These are phyloP conservation scores for Achaetomium macrosporum DNA, from an alignment of 2,329 filamentous ascomycete genomes.

Conservation along the genomic window DNA sequence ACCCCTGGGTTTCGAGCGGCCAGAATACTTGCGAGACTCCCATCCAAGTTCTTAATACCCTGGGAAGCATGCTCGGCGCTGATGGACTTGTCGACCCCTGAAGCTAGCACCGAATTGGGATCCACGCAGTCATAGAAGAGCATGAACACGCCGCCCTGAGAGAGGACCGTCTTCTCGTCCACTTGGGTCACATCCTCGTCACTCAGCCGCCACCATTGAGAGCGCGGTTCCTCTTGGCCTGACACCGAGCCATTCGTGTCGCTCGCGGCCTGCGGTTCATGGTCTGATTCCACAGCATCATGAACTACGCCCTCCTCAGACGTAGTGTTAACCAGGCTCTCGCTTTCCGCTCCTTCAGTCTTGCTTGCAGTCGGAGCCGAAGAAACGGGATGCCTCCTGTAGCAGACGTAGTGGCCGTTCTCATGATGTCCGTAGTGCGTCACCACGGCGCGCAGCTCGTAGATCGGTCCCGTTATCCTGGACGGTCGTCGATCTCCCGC, in stretches of 20 bases:
- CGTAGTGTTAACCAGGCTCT: background rate
- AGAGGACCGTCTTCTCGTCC: slow-evolving; percentile 65
- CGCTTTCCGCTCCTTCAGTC: slow-evolving; percentile 16
- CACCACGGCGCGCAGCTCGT: slow-evolving; percentile 75
- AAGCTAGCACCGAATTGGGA: slow-evolving; percentile 40
- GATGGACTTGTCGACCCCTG: background rate
- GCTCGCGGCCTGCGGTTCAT: slow-evolving; percentile 6
- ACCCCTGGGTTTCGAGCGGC: background rate
- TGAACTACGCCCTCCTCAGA: slow-evolving; percentile 7
- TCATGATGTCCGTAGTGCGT: slow-evolving; percentile 89
- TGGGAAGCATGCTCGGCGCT: background rate
- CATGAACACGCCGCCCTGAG: slow-evolving; percentile 87
- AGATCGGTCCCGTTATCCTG: slow-evolving; percentile 54
- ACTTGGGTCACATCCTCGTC: slow-evolving; percentile 78
- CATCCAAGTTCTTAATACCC: background rate
- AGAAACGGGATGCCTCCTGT: slow-evolving; percentile 56
- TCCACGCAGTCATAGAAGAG: slow-evolving; percentile 84
- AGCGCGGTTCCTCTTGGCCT: slow-evolving; percentile 29
- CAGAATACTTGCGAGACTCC: background rate
- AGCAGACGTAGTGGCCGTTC: slow-evolving; percentile 93
- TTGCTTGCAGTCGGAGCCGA: slow-evolving; percentile 1
- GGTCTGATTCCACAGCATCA: slow-evolving; percentile 18
- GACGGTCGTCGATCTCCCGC: slow-evolving; percentile 47
- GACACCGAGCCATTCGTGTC: background rate
- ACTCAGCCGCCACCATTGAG: slow-evolving; percentile 84